phyloP scores from a whole-genome alignment of 441 rosid species.

The Lepidium campestre region DNA sequence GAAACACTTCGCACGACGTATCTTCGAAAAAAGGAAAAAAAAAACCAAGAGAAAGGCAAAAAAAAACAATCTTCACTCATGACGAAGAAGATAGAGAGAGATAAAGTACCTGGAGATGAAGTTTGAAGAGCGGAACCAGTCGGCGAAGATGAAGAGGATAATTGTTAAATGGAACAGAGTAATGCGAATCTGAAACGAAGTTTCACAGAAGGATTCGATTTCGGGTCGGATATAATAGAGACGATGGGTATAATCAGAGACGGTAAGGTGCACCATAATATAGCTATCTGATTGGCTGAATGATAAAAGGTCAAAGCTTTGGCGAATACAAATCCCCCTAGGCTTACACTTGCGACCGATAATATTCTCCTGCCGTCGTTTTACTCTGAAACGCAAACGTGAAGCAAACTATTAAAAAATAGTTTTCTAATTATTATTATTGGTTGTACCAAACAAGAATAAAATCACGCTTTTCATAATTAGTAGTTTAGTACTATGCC shows the following conservation, averaged over 20 bases:
- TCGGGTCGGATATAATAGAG: constrained; percentile 12
- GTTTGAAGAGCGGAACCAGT: not conserved
- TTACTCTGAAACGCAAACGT: constrained; percentile 17
- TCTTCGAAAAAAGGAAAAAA: not conserved
- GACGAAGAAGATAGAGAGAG: not conserved
- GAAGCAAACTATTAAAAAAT: constrained; percentile 5
- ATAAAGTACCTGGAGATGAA: constrained; percentile 9
- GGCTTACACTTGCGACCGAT: constrained; percentile 13
- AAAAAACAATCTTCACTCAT: too few relatives aligned
- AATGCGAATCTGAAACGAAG: constrained; percentile 16
- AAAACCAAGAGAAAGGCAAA: not conserved
- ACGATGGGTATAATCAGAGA: not conserved
- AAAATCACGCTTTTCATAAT: not conserved
- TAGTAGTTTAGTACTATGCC: not conserved
- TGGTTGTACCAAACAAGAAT: constrained; percentile 11
- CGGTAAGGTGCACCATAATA: not conserved
- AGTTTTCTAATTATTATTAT: not conserved
- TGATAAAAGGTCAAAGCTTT: constrained; percentile 2
- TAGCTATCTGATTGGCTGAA: not conserved
- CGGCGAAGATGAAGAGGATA: constrained; percentile 10
- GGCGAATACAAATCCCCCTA: constrained; percentile 6
- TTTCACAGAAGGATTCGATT: constrained; percentile 8
- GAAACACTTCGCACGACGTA: constrained; percentile 5
- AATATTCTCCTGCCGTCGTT: constrained; percentile 12
- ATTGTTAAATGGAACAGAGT: constrained; percentile 24